Conservation (phyloP, 768 basidiomycete genomes). For the Lentinula boryana region DNA sequence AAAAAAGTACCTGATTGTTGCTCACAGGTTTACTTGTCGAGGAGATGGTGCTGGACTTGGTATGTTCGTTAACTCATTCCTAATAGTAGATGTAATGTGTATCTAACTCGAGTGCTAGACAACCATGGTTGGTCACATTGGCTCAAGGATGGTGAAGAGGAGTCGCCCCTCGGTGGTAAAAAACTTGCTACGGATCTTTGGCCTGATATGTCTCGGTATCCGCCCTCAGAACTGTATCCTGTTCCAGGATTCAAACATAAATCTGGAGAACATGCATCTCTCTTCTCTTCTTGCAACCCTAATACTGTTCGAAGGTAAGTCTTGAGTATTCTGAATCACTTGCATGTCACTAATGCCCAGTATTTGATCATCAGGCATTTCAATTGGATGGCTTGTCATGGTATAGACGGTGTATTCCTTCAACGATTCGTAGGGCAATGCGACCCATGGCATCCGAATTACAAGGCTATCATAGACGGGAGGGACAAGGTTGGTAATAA, state of each 20-base stretch:
- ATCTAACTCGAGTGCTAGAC: conserved; percentile 22
- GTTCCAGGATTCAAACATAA: conserved; percentile 59
- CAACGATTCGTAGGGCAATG: conserved; percentile 73
- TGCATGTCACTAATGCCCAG: neutral
- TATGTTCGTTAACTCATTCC: conserved; percentile 10
- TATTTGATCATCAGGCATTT: conserved; percentile 44
- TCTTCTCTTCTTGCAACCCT: conserved; percentile 76
- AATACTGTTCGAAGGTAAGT: conserved; percentile 60
- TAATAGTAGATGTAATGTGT: neutral
- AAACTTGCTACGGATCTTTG: conserved; percentile 71
- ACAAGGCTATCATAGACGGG: conserved; percentile 49
- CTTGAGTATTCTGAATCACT: neutral
- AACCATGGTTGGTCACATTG: conserved; percentile 89
- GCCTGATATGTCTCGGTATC: conserved; percentile 72
- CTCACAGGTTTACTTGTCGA: conserved; percentile 59
- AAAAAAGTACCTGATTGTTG: neutral
- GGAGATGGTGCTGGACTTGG: conserved; percentile 64
- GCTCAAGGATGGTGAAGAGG: conserved; percentile 30
- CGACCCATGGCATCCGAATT: conserved; percentile 25
- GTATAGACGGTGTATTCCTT: conserved; percentile 75
- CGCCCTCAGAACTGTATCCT: conserved; percentile 62
- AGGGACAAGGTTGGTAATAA: conserved; percentile 70
- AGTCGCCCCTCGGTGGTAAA: conserved; percentile 58
- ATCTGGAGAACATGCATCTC: conserved; percentile 52
- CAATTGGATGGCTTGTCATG: conserved; percentile 79